Conservation (phyloP, 2,329 filamentous ascomycete species). For the Dactylellina drechsleri region DNA sequence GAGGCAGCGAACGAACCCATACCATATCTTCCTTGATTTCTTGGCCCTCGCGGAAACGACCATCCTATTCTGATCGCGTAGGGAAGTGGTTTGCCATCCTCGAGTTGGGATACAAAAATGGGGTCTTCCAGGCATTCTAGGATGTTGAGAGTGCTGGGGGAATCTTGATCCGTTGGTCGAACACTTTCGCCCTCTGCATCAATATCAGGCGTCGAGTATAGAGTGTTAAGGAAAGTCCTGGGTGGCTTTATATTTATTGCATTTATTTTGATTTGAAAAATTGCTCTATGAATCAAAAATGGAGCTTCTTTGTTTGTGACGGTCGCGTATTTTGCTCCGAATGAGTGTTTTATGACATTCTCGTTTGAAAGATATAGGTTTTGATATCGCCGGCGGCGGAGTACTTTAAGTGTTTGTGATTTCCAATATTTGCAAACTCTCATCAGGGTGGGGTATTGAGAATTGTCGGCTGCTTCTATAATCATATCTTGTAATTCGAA, state of each 20-base stretch:
- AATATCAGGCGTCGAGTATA: not conserved
- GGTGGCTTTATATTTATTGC: not conserved
- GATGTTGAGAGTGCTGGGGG: constrained; percentile 3
- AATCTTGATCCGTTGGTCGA: not conserved
- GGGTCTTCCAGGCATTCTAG: constrained; percentile 20
- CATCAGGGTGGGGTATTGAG: constrained; percentile 18
- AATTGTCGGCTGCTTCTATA: constrained; percentile 11
- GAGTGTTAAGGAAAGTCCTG: not conserved
- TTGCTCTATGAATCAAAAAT: constrained; percentile 26
- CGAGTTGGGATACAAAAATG: constrained; percentile 4
- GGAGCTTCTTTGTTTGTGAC: not conserved
- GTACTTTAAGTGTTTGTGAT: not conserved
- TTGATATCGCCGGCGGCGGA: constrained; percentile 17
- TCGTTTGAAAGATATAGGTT: not conserved
- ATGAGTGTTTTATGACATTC: constrained; percentile 10
- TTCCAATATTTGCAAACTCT: constrained; percentile 27
- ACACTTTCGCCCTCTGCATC: not conserved
- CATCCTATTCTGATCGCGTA: constrained; percentile 22
- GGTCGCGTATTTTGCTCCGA: not conserved
- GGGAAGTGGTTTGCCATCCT: not conserved
- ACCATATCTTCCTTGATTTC: constrained; percentile 9
- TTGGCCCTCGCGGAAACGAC: not conserved
- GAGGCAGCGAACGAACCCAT: constrained; percentile 10
- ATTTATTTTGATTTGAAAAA: constrained; percentile 7
- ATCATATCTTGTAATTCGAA: constrained; percentile 28